Conservation (phyloP, 2,329 filamentous ascomycete genomes). For the Phyllosticta citriasiana region DNA sequence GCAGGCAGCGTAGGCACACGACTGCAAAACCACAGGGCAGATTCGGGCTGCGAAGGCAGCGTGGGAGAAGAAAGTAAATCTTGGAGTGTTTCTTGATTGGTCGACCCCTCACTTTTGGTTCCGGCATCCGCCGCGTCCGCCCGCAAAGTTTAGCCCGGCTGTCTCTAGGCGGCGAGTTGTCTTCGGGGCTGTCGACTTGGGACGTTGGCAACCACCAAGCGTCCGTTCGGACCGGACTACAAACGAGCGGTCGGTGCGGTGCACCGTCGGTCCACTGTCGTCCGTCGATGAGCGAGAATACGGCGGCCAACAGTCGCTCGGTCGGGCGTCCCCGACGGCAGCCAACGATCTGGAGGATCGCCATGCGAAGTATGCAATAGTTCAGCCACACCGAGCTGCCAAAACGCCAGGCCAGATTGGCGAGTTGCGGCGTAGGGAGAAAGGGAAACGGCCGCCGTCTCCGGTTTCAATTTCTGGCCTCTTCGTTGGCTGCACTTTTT, state of each 20-base stretch:
- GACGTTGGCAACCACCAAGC: neutral
- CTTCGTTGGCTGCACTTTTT: neutral
- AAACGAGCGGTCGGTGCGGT: neutral
- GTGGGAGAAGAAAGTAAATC: too few relatives aligned
- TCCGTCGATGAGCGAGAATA: neutral
- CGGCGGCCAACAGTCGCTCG: neutral
- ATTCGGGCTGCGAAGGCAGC: too few relatives aligned
- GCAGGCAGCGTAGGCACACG: too few relatives aligned
- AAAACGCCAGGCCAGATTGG: neutral
- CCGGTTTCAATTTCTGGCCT: neutral
- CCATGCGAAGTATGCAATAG: neutral
- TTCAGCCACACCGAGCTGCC: neutral
- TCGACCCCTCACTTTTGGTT: neutral
- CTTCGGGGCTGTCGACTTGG: neutral
- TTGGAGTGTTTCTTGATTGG: neutral
- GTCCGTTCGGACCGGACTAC: neutral
- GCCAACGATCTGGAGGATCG: neutral
- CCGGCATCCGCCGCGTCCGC: neutral
- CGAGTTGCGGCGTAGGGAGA: neutral
- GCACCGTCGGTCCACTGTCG: neutral
- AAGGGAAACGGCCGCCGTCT: neutral
- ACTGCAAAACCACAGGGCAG: too few relatives aligned
- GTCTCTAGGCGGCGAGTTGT: neutral
- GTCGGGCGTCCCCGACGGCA: neutral
- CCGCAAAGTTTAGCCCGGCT: neutral